Base-by-base conservation (phyloP, 1,139 yeast species). In the Pichia sp. region DNA sequence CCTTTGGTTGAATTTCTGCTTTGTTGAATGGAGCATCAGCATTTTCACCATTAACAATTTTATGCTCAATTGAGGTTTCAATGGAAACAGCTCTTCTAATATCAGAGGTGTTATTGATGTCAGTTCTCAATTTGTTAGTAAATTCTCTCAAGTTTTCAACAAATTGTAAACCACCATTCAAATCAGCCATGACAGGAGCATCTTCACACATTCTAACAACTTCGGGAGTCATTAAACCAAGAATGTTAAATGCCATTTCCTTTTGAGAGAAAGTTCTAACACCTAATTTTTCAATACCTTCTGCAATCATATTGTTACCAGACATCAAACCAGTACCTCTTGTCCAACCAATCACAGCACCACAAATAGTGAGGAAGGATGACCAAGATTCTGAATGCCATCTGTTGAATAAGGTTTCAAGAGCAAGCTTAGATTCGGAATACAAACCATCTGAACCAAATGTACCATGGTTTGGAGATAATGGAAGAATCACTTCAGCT, bases 261-360 rank as follows among this genome's bases (percentile, higher is more conserved):
- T 85, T 85, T 69, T 91, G 98, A 47, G 95, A 84, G 76, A 89
- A 91, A 38, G 98, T 91, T 69, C 98, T 84, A 42, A 91, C 96
- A 58, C 98, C 97, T 52, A 84, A 71, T 62, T 79, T 79, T 69
- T 91, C 98, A 61, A 91, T 85, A 55, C 96, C 96, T 69, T 89
- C 96, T 46, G 98, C 96, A 64, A 91, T 86, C 62, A 88, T 83
- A 71, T 91, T 91, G 74, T 91, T 91, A 56, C 83, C 96, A 59
- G 89, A 75, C 98, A 91, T 91, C 62, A 91, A 80, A 62, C 98
- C 98, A 49, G 98, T 91, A 67, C 98, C 98, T 77, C 98, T 86
- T 50, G 98, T 91, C 98, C 98, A 91, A 62, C 98, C 98, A 66
- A 91, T 91, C 52, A 91, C 77, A 41, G 97, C 96, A 73, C 98